Base-by-base conservation (phyloP, 1,284 basidiomycete genomes). In the Heterobasidion occidentale region DNA sequence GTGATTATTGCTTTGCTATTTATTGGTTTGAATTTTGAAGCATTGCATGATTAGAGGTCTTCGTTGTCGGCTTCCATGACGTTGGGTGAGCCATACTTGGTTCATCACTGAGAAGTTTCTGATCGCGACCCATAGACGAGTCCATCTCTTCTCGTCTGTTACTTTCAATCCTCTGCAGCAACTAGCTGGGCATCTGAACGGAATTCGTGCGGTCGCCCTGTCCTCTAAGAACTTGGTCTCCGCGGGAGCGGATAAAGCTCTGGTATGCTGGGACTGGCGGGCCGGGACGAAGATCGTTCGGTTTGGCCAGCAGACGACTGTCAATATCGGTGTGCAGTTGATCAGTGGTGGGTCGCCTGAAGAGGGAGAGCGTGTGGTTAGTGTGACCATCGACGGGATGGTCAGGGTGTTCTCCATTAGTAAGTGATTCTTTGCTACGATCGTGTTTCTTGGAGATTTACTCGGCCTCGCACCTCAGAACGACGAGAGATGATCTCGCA, bases 251-350 rank as follows among this genome's bases (percentile, higher is more conserved):
- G 88, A 89, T 64, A 88, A 89, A 66, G 93, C 92, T 0, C 78
- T 95, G n/a, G 91, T 95, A 7, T 92, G 91, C 60, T 95, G 93
- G 92, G 86, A 90, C 68, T 91, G 88, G 90, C 78, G 88, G 6
- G 76, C 84, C 11, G 93, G 93, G 2, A 86, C 83, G 36, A 94
- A 95, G 74, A 84, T 95, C 51, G 89, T 94, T 20, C 77, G 91
- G 8, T 95, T 94, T 64, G 93, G 93, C 1, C 93, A 96, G 68
- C 93, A 95, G 73, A 94, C 91, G 35, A 95, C 93, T 14, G 84
- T 94, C 60, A 92, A 90, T 64, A 89, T 94, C 50, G 93, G 93
- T 9, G 90, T 95, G 36, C 91, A 92, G 68, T 81, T 96, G 44
- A 82, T 95, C 45, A 75, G 76, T 38, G 67, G 71, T 9, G 71